phyloP scores from a whole-genome alignment of 805 yeast species.

The Hanseniaspora lindneri region DNA sequence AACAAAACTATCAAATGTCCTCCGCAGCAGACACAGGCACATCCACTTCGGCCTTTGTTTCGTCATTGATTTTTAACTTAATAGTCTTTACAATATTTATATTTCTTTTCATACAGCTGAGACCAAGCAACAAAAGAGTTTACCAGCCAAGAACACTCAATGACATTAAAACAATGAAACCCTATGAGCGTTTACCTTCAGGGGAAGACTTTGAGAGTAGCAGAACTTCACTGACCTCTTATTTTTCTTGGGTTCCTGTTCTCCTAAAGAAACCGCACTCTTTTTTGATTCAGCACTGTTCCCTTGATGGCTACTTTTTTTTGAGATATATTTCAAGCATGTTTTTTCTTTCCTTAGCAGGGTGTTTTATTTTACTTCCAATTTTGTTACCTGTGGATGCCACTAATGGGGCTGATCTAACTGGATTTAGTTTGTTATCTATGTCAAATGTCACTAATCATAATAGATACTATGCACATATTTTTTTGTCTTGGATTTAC shows the following conservation, averaged over 20 bases:
- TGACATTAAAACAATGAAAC: slow-evolving; percentile 18
- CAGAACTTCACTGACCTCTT: slow-evolving; percentile 52
- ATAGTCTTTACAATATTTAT: slow-evolving; percentile 47
- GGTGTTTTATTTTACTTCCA: slow-evolving; percentile 51
- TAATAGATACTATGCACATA: slow-evolving; percentile 61
- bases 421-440: slow-evolving; percentile 55
- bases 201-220: slow-evolving; percentile 42
- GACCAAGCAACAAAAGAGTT: slow-evolving; percentile 55
- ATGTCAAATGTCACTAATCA: slow-evolving; percentile 51
- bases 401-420: slow-evolving; percentile 43
- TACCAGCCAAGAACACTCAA: slow-evolving; percentile 56
- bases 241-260: slow-evolving; percentile 45
- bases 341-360: slow-evolving; percentile 39
- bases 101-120: slow-evolving; percentile 45
- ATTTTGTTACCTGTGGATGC: slow-evolving; percentile 64
- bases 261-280: slow-evolving; percentile 46
- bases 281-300: slow-evolving; percentile 55
- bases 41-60: slow-evolving; percentile 68
- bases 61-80: slow-evolving; percentile 60
- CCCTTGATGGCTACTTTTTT: slow-evolving; percentile 68
- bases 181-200: slow-evolving; percentile 33
- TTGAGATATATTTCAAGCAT: slow-evolving; percentile 52
- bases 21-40: slow-evolving; percentile 28
- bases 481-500: slow-evolving; percentile 61
- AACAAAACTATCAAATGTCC: neutral